Conservation (phyloP, 2,329 filamentous ascomycete species). For the Colletotrichum incanum region DNA sequence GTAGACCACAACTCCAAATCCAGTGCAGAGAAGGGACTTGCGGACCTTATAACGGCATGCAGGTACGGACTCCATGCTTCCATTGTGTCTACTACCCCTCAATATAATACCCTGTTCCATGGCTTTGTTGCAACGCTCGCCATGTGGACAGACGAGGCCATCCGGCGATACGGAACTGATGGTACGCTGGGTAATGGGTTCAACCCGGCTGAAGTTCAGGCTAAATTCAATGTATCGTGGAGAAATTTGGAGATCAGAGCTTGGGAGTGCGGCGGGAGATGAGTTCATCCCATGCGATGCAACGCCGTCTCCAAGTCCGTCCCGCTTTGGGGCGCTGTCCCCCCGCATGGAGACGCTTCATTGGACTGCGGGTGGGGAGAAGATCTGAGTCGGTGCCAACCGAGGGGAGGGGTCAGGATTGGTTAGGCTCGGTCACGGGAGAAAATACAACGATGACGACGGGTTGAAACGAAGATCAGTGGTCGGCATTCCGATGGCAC, state of each 20-base stretch:
- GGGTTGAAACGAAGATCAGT: slow-evolving; percentile 2
- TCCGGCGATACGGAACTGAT: slow-evolving; percentile 35
- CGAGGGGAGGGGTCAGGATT: slow-evolving; percentile 1
- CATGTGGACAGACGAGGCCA: slow-evolving; percentile 15
- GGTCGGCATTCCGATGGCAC: slow-evolving; percentile 31
- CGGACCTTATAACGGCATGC: not conserved
- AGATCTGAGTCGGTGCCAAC: slow-evolving; percentile 23
- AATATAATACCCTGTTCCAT: slow-evolving; percentile 14
- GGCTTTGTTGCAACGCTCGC: slow-evolving; percentile 15
- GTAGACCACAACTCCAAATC: not conserved
- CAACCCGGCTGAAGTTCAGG: slow-evolving; percentile 35
- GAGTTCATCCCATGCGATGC: slow-evolving; percentile 40
- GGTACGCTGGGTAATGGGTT: slow-evolving; percentile 13
- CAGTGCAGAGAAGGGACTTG: not conserved
- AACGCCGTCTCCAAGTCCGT: slow-evolving; percentile 25
- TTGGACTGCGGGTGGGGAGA: slow-evolving; percentile 10
- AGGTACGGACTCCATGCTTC: not conserved
- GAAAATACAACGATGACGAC: slow-evolving; percentile 16
- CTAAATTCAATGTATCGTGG: slow-evolving; percentile 34
- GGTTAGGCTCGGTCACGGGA: slow-evolving; percentile 17
- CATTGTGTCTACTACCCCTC: slow-evolving; percentile 33
- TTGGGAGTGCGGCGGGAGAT: slow-evolving; percentile 26
- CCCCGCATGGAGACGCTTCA: slow-evolving; percentile 29
- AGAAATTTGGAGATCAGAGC: slow-evolving; percentile 10
- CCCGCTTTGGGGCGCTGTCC: slow-evolving; percentile 19